These are phyloP conservation scores for Aspergillus biplanus DNA, from an alignment of 495 filamentous ascomycete species.

Conservation along the genomic window DNA sequence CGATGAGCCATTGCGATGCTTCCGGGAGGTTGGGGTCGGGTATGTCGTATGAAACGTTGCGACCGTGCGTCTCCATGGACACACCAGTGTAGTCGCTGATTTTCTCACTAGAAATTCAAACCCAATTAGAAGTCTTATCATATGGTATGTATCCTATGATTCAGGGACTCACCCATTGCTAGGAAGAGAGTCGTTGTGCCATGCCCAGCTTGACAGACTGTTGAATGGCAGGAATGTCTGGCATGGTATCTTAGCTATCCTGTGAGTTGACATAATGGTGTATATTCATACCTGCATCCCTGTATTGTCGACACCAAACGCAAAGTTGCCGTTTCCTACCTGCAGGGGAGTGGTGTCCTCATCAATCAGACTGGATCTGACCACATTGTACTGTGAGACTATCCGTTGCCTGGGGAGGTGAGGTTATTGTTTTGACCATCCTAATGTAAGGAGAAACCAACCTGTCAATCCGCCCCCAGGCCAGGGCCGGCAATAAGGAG, in stretches of 20 bases:
- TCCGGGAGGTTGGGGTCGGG: slow-evolving; percentile 20
- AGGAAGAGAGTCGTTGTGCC: slow-evolving; percentile 25
- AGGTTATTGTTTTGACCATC: not conserved
- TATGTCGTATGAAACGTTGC: slow-evolving; percentile 26
- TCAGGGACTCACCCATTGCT: slow-evolving; percentile 15
- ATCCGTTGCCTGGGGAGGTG: slow-evolving; percentile 11
- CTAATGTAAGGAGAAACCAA: not conserved
- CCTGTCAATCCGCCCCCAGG: not conserved
- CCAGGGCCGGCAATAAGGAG: not conserved
- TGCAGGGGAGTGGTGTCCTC: slow-evolving; percentile 25
- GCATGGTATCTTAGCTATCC: not conserved
- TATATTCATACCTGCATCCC: slow-evolving; percentile 19
- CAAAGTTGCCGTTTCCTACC: slow-evolving; percentile 27
- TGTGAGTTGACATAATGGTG: not conserved
- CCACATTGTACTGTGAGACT: slow-evolving; percentile 24
- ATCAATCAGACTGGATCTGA: slow-evolving; percentile 20
- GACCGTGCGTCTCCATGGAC: slow-evolving; percentile 18
- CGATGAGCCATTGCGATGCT: slow-evolving; percentile 23
- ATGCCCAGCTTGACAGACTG: slow-evolving; percentile 24
- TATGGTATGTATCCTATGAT: not conserved
- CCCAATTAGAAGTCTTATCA: not conserved
- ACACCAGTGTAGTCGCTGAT: slow-evolving; percentile 20
- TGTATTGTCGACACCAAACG: slow-evolving; percentile 24
- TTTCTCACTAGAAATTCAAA: slow-evolving; percentile 3
- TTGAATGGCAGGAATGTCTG: slow-evolving; percentile 26